Conservation (phyloP, 352 stramenopile species). For the Phytophthora cryptogea region DNA sequence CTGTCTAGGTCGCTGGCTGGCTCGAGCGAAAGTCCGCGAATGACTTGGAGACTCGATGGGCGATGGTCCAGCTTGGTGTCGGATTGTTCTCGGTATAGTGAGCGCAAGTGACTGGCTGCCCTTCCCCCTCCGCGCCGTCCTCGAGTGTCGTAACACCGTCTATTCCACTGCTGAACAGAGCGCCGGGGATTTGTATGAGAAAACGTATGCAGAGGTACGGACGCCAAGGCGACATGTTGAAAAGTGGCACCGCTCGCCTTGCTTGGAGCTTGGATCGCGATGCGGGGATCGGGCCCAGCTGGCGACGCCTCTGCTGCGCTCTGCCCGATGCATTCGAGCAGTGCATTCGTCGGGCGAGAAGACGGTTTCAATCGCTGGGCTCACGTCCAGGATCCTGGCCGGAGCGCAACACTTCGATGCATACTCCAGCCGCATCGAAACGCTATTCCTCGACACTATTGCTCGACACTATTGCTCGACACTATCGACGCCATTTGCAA, state of each 20-base stretch:
- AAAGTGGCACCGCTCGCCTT: constrained; percentile 10
- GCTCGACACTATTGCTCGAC: no score
- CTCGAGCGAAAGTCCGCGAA: constrained; percentile 41
- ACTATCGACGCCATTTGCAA: neutral
- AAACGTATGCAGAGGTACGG: constrained; percentile 33
- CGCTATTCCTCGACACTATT: constrained; percentile 2
- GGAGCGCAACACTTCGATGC: neutral
- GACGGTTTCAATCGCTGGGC: constrained; percentile 22
- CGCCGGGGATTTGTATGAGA: constrained; percentile 34
- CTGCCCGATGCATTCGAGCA: neutral
- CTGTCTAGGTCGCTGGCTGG: constrained; percentile 13
- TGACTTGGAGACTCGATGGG: constrained; percentile 19
- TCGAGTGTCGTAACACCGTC: constrained; percentile 40
- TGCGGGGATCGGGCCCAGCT: constrained; percentile 15
- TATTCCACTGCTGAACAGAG: constrained; percentile 36
- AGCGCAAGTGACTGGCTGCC: constrained; percentile 17
- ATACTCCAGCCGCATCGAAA: constrained; percentile 7
- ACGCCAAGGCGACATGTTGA: constrained; percentile 26
- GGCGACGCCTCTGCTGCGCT: constrained; percentile 16
- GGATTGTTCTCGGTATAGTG: constrained; percentile 27
- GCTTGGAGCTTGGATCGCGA: no score
- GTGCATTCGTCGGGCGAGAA: no score
- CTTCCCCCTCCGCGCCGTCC: constrained; percentile 31
- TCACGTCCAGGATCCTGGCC: neutral
- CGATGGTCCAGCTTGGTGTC: constrained; percentile 9